Evolutionary conservation across 371 early-diverging fungal species (phyloP).

Genomic region (Apophysomyces trapeziformis): DNA sequence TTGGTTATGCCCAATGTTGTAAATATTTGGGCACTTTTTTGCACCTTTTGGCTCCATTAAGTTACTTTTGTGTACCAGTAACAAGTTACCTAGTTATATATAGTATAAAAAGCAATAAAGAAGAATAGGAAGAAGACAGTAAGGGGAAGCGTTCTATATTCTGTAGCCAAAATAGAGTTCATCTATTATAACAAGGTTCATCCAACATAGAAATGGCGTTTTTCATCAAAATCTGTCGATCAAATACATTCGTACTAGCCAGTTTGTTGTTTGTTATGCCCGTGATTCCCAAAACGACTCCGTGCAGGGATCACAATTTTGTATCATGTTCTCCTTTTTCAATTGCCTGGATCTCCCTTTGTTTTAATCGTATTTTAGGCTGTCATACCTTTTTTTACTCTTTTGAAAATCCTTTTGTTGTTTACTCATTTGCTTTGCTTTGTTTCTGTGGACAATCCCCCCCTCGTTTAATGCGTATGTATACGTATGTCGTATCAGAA

Average conservation of each 20-base stretch:
- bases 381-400: background rate
- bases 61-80: no score
- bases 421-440: background rate
- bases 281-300: background rate
- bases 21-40: no score
- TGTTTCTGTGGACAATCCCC: background rate
- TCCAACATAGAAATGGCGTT: no score
- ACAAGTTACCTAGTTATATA: no score
- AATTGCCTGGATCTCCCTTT: background rate
- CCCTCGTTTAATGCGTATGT: conserved; percentile 6
- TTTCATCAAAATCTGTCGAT: background rate
- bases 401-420: background rate
- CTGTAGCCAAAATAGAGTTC: no score
- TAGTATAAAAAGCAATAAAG: no score
- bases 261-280: conserved; percentile 6
- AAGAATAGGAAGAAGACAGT: no score
- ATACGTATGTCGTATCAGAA: conserved; percentile 3
- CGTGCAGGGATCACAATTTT: background rate
- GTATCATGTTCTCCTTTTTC: background rate
- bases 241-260: background rate
- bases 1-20: no score
- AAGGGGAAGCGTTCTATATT: no score
- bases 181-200: no score
- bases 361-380: conserved; percentile 4
- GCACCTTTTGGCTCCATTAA: no score